These are phyloP conservation scores for Phoma sp. DNA, from an alignment of 2,329 filamentous ascomycete species.

Conservation along the genomic window DNA sequence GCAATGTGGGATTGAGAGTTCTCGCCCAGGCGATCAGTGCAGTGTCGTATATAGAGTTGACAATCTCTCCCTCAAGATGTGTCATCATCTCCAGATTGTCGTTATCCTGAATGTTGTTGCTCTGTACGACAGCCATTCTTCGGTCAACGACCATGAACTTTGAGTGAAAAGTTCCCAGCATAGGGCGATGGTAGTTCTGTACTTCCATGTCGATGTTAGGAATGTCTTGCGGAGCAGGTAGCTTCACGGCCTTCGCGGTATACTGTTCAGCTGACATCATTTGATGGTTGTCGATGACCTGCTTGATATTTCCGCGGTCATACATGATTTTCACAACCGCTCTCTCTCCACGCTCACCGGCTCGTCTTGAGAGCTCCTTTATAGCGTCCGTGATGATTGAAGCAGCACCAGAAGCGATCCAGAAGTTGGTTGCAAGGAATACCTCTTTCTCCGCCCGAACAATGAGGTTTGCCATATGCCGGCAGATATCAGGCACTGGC, in stretches of 20 bases:
- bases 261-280: constrained; percentile 65
- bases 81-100: constrained; percentile 84
- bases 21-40: constrained; percentile 76
- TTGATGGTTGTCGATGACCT: constrained; percentile 70
- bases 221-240: constrained; percentile 70
- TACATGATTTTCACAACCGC: constrained; percentile 77
- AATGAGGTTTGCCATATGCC: constrained; percentile 78
- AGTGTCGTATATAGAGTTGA: constrained; percentile 77
- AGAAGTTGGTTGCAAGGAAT: constrained; percentile 77
- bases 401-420: constrained; percentile 73
- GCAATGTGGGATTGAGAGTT: constrained; percentile 64
- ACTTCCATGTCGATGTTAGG: constrained; percentile 76
- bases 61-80: constrained; percentile 76
- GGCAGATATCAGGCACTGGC: constrained; percentile 71
- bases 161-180: constrained; percentile 76
- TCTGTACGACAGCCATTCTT: constrained; percentile 72
- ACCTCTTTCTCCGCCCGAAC: constrained; percentile 75
- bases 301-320: constrained; percentile 71
- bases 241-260: constrained; percentile 58
- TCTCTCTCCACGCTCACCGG: constrained; percentile 61
- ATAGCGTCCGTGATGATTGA: constrained; percentile 72
- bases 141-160: constrained; percentile 82
- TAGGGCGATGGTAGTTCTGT: constrained; percentile 72
- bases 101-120: constrained; percentile 80
- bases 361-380: constrained; percentile 70